Base-by-base conservation (phyloP, 306 rosid species). In the Purshia tridentata region DNA sequence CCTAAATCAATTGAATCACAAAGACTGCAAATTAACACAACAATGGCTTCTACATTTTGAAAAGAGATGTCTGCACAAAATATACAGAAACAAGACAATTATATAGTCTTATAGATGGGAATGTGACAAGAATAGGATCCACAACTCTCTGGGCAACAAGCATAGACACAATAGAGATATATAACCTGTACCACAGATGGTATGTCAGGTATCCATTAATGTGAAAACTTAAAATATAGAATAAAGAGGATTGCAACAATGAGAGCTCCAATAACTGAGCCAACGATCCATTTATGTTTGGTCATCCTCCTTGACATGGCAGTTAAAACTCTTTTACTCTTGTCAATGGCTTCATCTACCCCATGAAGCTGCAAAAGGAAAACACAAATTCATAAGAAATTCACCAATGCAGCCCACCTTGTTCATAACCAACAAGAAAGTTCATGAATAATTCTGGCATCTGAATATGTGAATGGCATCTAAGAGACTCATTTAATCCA, bases 311-410 rank as follows among this genome's bases (percentile, higher is more conserved):
- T 66, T 6, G 92, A 89, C 96, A 91, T 91, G 71, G 92, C 76
- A 44, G 88, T 81, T 39, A 91, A 76, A 53, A 89, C 90, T 78
- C 67, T 89, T 77, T 91, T 91, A 73, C 97, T 91, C 87, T 91
- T 91, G 88, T 91, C 97, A 19, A 91, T 91, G 81, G 92, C 96
- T 56, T 91, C 92, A 49, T 91, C 97, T 53, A 91, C 73, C 51
- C 87, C 91, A 52, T 89, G 86, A 83, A 91, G 97, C 97, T 91
- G 91, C 84, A 76, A 86, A n/a, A 42, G 60, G 29, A 12, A 13
- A 54, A 12, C 9, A 6, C 44, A 37, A 3, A 8, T 9, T 0
- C 44, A 42, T 66, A 69, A 66, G 44, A 13, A 65, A 81, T 73
- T 42, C 46, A 44, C 72, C 18, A 59, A 61, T 49, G 51, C 72